Evolutionary conservation across 129 eudicot genomes (phyloP), one percentile per base, ranked within the genome.

Genomic region (Ambrosia trifida): DNA sequence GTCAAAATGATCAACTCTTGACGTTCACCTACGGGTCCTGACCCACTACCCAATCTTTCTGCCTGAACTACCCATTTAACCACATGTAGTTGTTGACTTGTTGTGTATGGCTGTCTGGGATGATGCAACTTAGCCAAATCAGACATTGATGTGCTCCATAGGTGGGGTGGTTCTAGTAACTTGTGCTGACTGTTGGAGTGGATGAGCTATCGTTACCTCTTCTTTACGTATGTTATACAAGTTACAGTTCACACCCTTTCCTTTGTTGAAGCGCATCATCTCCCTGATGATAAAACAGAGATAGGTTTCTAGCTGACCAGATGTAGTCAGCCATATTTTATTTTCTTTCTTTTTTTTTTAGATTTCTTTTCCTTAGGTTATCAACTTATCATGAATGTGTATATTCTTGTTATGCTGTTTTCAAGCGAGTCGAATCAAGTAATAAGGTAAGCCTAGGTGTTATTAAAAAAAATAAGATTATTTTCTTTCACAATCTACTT

Each of bases 101-200:
- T n/a, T n/a, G 40, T 75, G 13, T 66, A 16, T 75, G 74, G 9
- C 81, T 62, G 68, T 70, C 93, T 87, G 94, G 89, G 64, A 68
- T 87, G 94, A 87, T 84, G 94, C 58, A 66, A 72, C 79, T 87
- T 87, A 84, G 94, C 94, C 94, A 87, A 87, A 87, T 79, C 94
- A 76, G 87, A 84, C 71, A 52, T 77, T 54, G 78, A 72, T 84
- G 87, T 84, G 94, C 85, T 84, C 89, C 94, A 54, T 69, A 11
- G 59, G 86, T 24, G 31, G 16, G 64, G 75, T 74, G 50, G 36
- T 56, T 66, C 61, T 11, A 30, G 65, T 46, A 65, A 60, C 79
- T 60, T 72, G 65, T 60, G 68, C 68, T 28, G 45, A 66, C 69
- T 66, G 41, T 10, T 24, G 28, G 28, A 24, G 28, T 24, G 28